Evolutionary conservation across 192 early-diverging fungal genomes (phyloP).

Genomic region (Phlyctochytrium bullatum): DNA sequence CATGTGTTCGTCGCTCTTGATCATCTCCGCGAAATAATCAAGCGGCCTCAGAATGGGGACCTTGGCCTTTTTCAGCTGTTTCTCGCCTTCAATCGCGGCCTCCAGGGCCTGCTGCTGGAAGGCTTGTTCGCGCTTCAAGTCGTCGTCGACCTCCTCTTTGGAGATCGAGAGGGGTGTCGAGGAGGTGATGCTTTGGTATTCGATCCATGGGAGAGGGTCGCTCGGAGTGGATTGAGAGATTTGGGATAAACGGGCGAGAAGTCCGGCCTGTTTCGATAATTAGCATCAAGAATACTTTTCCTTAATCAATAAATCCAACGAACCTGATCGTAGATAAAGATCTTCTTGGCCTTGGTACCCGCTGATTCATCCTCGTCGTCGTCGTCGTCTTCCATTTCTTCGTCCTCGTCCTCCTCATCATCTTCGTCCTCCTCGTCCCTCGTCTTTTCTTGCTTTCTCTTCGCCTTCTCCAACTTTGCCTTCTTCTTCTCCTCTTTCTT

Average conservation of each 20-base stretch:
- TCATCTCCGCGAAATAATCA: slow-evolving; percentile 98
- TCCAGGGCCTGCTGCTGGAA: slow-evolving; percentile 91
- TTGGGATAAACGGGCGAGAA: too few species aligned
- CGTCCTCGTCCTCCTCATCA: slow-evolving; percentile 27
- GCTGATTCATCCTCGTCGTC: too few species aligned
- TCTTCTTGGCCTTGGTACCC: too few species aligned
- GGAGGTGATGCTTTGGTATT: slow-evolving; percentile 40
- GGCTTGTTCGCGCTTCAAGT: slow-evolving; percentile 88
- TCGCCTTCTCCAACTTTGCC: slow-evolving; percentile 36
- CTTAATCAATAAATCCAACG: too few species aligned
- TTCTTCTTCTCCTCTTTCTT: slow-evolving; percentile 38
- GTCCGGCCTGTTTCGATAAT: too few species aligned
- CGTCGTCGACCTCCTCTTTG: slow-evolving; percentile 69
- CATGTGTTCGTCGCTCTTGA: slow-evolving; percentile 97
- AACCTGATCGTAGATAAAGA: too few species aligned
- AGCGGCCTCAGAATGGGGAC: slow-evolving; percentile 82
- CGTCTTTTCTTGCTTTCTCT: slow-evolving; percentile 14
- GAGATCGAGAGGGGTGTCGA: slow-evolving; percentile 28
- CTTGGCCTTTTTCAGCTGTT: slow-evolving; percentile 57
- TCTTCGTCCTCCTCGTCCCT: slow-evolving; percentile 17
- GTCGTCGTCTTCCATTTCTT: slow-evolving; percentile 34
- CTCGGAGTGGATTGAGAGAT: slow-evolving; percentile 16
- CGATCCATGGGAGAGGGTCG: slow-evolving; percentile 48
- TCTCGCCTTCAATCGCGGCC: slow-evolving; percentile 66
- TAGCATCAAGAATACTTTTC: too few species aligned